Evolutionary conservation across 768 basidiomycete species (phyloP), one percentile per base, ranked within the genome.

Genomic region (Termitomyces titanicus): DNA sequence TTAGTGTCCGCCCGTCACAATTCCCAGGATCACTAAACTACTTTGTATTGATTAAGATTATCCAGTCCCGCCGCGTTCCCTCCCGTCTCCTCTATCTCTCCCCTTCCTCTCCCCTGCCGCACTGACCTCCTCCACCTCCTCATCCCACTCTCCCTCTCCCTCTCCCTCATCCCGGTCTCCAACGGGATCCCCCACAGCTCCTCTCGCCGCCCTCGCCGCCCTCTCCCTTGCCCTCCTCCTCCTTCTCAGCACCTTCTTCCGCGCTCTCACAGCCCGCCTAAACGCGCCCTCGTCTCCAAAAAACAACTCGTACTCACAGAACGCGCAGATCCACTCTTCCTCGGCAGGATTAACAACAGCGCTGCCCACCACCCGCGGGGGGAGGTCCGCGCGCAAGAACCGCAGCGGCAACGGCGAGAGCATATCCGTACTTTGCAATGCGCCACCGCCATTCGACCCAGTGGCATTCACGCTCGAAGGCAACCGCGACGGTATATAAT

Each of bases 241-340:
- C 50, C 89, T 72, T 63, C 76, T 78, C 61, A 94, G 74, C 45
- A 94, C 86, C 78, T 86, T 88, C 75, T 91, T 92, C 57, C 93
- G 73, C 60, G 78, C 84, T 69, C 83, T 74, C 56, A 93, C 73
- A 40, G 85, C 87, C 43, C 79, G 74, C 59, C 81, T 76, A 68
- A 89, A 86, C 52, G 76, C 49, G 13, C 51, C 80, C 51, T 71
- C 55, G 48, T 88, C 87, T n/a, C 93, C 92, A 67, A 89, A 98
- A 69, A 96, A 95, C 54, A 98, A 66, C 55, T 85, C 79, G 68
- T 94, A 95, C 72, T 98, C 96, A 75, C 96, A 98, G 64, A 89
- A 90, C 58, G 89, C 82, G 68, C 96, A 98, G 55, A 98, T 86
- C 88, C 92, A 97, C 68, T 98, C 96, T 22, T 97, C 93, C 33